phyloP scores from a whole-genome alignment of 1,284 basidiomycete genomes.

The Cutaneotrichosporon spelunceum region DNA sequence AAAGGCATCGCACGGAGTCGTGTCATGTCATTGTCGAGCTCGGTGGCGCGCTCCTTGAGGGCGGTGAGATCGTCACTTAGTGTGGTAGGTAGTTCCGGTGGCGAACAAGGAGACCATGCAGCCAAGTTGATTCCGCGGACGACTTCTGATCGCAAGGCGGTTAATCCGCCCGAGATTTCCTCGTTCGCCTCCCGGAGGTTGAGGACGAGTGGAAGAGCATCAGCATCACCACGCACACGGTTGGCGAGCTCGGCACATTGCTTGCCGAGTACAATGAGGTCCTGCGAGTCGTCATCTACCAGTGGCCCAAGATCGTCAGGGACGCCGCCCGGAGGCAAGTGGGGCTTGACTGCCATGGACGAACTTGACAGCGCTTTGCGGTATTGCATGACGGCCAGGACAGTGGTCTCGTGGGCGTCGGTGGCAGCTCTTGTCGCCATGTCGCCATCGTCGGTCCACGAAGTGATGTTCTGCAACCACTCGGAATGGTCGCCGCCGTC shows the following conservation, averaged over 20 bases:
- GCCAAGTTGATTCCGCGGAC: constrained; percentile 11
- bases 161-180: constrained; percentile 6
- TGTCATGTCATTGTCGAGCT: constrained; percentile 8
- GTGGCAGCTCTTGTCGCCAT: constrained; percentile 9
- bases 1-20: constrained; percentile 2
- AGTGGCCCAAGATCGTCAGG: constrained; percentile 16
- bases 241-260: constrained; percentile 16
- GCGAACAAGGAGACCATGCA: constrained; percentile 13
- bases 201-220: constrained; percentile 18
- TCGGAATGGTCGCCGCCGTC: constrained; percentile 11
- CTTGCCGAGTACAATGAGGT: constrained; percentile 13
- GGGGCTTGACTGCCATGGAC: constrained; percentile 16
- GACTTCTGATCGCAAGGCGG: constrained; percentile 1
- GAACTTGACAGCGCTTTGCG: constrained; percentile 16
- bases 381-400: constrained; percentile 26
- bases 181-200: constrained; percentile 12
- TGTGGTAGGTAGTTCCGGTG: not conserved
- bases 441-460: constrained; percentile 19
- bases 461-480: constrained; percentile 20
- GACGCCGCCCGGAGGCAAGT: constrained; percentile 14
- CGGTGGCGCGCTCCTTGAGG: not conserved
- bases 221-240: constrained; percentile 3
- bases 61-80: constrained; percentile 5
- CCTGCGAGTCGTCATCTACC: constrained; percentile 21
- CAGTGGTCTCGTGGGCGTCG: constrained; percentile 18